phyloP scores from a whole-genome alignment of 1,284 basidiomycete genomes.

The Moesziomyces antarcticus region DNA sequence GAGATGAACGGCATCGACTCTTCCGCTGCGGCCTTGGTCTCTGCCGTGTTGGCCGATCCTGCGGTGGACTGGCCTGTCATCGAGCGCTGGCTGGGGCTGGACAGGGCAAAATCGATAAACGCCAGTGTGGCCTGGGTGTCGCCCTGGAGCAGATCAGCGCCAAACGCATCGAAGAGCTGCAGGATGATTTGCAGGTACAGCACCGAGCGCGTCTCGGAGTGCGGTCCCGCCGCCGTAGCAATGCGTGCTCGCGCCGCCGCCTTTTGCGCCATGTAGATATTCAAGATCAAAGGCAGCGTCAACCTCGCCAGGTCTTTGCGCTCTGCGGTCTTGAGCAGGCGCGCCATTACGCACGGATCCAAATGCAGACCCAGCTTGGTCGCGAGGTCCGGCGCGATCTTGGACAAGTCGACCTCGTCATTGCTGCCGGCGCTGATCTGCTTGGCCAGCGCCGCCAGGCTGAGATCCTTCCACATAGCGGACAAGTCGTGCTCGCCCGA shows the following conservation, averaged over 20 bases:
- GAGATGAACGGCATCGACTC: constrained; percentile 39
- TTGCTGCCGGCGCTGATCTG: constrained; percentile 33
- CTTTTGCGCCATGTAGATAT: constrained; percentile 49
- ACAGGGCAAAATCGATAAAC: constrained; percentile 60
- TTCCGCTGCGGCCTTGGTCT: background rate
- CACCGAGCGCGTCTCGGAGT: constrained; percentile 35
- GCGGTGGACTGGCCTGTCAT: background rate
- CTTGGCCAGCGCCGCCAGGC: constrained; percentile 30
- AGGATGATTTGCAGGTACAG: constrained; percentile 60
- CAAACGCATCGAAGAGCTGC: constrained; percentile 61
- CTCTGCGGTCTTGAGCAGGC: constrained; percentile 30
- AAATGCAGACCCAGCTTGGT: constrained; percentile 41
- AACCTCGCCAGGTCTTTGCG: constrained; percentile 43
- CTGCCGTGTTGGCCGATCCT: background rate
- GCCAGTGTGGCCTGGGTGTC: constrained; percentile 52
- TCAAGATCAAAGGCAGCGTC: constrained; percentile 37
- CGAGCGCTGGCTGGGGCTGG: constrained; percentile 15
- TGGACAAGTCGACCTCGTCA: constrained; percentile 25
- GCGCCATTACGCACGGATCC: constrained; percentile 42
- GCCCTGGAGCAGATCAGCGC: constrained; percentile 50
- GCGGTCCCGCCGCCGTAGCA: background rate
- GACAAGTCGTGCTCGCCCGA: constrained; percentile 23
- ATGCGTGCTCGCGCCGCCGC: constrained; percentile 13
- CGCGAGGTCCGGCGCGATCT: constrained; percentile 38
- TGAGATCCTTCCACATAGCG: constrained; percentile 30